Conservation (phyloP, 805 yeast genomes). For the Teunomyces aglyptinius region DNA sequence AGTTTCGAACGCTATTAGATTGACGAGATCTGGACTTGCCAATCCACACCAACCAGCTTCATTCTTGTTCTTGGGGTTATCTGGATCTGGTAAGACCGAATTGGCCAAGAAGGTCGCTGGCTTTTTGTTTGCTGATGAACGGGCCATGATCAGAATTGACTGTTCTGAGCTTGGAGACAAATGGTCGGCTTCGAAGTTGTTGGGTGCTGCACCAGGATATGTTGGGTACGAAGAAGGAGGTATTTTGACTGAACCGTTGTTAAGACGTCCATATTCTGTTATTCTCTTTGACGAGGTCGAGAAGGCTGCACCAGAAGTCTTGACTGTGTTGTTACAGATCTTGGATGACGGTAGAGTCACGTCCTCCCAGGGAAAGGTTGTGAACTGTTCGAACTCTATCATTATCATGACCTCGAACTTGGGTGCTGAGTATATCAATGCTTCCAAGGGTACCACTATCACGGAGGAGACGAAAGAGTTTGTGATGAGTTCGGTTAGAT, state of each 20-base stretch:
- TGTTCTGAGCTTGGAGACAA: conserved; percentile 96
- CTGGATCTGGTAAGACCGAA: conserved; percentile 98
- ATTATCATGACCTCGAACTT: conserved; percentile 96
- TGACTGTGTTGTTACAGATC: conserved; percentile 87
- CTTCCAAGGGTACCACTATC: conserved; percentile 61
- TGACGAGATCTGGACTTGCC: conserved; percentile 90
- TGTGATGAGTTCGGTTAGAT: conserved; percentile 81
- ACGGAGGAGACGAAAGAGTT: conserved; percentile 65
- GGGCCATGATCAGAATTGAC: conserved; percentile 95
- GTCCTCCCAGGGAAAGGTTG: conserved; percentile 88
- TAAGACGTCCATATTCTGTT: conserved; percentile 94
- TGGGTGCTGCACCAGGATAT: conserved; percentile 95
- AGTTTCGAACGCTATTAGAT: conserved; percentile 90
- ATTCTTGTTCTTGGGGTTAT: conserved; percentile 88
- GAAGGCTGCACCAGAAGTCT: conserved; percentile 97
- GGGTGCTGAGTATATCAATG: conserved; percentile 87
- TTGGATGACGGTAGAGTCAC: conserved; percentile 96
- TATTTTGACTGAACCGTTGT: conserved; percentile 84
- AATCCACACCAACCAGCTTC: conserved; percentile 97
- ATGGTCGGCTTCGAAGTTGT: conserved; percentile 88
- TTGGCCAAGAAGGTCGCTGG: conserved; percentile 96
- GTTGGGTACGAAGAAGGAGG: conserved; percentile 99
- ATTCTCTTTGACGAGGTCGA: conserved; percentile 95
- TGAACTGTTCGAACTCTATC: conserved; percentile 89
- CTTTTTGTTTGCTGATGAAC: conserved; percentile 92